These are phyloP conservation scores for Suillus ampliporus DNA, from an alignment of 768 basidiomycete genomes.

Conservation along the genomic window DNA sequence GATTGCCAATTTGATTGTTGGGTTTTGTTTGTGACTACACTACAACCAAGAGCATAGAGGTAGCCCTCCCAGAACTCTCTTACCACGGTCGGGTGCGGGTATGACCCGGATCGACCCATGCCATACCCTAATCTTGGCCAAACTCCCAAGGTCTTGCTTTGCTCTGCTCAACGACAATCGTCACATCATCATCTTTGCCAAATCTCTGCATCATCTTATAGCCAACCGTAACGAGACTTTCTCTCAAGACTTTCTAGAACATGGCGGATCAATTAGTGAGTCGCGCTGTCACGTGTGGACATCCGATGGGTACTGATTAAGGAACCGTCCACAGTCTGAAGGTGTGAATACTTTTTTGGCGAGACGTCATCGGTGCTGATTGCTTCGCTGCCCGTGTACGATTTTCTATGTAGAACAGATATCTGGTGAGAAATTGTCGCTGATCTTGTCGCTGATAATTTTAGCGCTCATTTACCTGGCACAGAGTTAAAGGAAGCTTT, in stretches of 20 bases:
- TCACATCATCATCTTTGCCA: conserved; percentile 15
- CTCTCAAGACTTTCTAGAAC: conserved; percentile 24
- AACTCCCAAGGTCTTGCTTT: conserved; percentile 12
- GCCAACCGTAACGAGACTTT: not conserved
- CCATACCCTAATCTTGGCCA: conserved; percentile 6
- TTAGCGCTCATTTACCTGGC: conserved; percentile 13
- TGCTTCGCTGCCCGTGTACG: conserved; percentile 16
- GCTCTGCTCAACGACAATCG: conserved; percentile 16
- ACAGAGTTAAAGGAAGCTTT: conserved; percentile 99
- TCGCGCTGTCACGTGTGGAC: conserved; percentile 19
- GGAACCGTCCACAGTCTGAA: conserved; percentile 51
- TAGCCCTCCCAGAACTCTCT: no score
- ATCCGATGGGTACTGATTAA: conserved; percentile 21
- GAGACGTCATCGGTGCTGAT: not conserved
- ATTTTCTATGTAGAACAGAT: conserved; percentile 84
- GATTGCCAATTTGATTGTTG: no score
- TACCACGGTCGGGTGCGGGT: no score
- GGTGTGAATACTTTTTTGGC: conserved; percentile 44
- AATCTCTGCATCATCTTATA: not conserved
- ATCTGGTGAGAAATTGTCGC: conserved; percentile 61
- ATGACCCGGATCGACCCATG: no score
- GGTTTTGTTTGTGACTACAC: no score
- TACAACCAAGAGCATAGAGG: no score
- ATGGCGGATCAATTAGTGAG: conserved; percentile 68
- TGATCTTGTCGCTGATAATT: conserved; percentile 2